phyloP scores from a whole-genome alignment of 208 protist genomes.

The Angomonas deanei region DNA sequence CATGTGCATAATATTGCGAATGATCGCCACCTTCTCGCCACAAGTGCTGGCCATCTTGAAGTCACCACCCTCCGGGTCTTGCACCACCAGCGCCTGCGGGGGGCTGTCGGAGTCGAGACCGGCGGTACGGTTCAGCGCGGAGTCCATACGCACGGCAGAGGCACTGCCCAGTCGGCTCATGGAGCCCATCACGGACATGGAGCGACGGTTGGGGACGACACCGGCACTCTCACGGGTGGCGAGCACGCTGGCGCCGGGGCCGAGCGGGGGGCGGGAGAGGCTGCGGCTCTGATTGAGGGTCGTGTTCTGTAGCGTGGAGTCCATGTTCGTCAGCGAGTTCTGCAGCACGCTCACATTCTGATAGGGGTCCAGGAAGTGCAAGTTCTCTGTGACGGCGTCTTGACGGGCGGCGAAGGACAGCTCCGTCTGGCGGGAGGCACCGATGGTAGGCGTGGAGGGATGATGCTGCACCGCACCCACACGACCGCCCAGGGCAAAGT shows the following conservation, averaged over 20 bases:
- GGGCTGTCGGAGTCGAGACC: conserved; percentile 18
- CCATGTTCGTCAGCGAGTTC: conserved; percentile 19
- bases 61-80: conserved; percentile 85
- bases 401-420: conserved; percentile 70
- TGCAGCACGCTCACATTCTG: conserved; percentile 12
- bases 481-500: conserved; percentile 79
- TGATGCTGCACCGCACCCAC: conserved; percentile 78
- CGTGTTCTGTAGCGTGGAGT: conserved; percentile 1
- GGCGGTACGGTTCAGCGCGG: neutral
- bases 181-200: conserved; percentile 25
- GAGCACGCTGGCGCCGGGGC: conserved; percentile 26
- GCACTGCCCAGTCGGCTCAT: conserved; percentile 15
- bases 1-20: conserved; percentile 90
- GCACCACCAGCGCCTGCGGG: conserved; percentile 50
- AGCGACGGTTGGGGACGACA: conserved; percentile 57
- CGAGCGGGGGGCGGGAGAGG: conserved; percentile 8
- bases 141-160: neutral
- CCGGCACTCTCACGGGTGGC: conserved; percentile 57
- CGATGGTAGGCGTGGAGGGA: conserved; percentile 51
- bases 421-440: conserved; percentile 39
- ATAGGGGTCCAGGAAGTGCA: conserved; percentile 75
- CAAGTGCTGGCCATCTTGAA: conserved; percentile 51
- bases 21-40: conserved; percentile 41
- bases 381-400: conserved; percentile 50
- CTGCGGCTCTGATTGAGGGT: conserved; percentile 12